These are phyloP conservation scores for Phytophthora melonis DNA, from an alignment of 352 stramenopile genomes.

Conservation along the genomic window DNA sequence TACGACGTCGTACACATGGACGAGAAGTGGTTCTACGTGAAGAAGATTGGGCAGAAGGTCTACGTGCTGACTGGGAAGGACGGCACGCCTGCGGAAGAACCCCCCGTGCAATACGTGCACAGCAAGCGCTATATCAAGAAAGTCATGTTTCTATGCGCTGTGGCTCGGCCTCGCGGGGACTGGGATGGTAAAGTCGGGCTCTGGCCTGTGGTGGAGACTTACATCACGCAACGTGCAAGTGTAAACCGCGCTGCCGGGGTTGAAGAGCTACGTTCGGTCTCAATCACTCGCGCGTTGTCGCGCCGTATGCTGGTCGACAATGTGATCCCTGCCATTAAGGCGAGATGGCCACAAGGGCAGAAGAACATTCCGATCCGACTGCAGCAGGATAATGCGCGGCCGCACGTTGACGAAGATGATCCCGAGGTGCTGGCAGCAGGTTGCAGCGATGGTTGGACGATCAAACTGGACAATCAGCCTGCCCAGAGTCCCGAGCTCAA, in stretches of 20 bases:
- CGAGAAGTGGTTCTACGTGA: constrained; percentile 19
- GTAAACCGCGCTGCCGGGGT: constrained; percentile 1
- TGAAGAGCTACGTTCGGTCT: background rate
- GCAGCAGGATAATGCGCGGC: too few species aligned
- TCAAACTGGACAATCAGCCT: too few species aligned
- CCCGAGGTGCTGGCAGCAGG: too few species aligned
- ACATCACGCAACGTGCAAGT: constrained; percentile 1
- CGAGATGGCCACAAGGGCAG: too few species aligned
- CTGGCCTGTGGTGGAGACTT: constrained; percentile 2
- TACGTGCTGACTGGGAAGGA: constrained; percentile 13
- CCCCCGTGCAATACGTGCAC: background rate
- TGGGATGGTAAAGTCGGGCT: constrained; percentile 12
- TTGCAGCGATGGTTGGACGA: too few species aligned
- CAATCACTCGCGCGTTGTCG: background rate
- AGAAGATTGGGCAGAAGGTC: constrained; percentile 4
- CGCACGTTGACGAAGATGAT: too few species aligned
- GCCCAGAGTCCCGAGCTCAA: too few species aligned
- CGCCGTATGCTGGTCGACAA: too few species aligned
- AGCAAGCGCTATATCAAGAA: constrained; percentile 6
- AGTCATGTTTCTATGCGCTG: constrained; percentile 11
- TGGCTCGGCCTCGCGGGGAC: constrained; percentile 1
- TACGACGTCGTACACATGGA: constrained; percentile 8
- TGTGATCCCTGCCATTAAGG: too few species aligned
- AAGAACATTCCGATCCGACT: too few species aligned
- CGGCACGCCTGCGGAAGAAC: background rate